A percentile compares a stretch with the other conserved stretches of the same genome.
Evolutionary conservation across 495 filamentous ascomycete species (phyloP).

Genomic region (Neurospora tetrasperma): DNA sequence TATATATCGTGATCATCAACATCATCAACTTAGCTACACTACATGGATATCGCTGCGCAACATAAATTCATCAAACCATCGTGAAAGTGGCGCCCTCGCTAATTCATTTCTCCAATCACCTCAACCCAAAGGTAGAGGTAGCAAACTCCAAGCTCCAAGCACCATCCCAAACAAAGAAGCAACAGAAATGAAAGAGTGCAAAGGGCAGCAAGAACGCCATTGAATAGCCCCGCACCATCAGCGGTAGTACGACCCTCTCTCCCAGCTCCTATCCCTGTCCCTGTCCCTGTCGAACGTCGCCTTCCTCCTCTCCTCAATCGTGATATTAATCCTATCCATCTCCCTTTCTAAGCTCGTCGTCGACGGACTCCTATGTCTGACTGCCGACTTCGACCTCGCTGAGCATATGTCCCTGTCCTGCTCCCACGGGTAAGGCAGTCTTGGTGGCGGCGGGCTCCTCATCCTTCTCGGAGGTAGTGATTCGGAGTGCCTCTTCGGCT

Average conservation of each 20-base stretch:
- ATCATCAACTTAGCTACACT: not conserved
- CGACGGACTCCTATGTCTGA: not conserved
- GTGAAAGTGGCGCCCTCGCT: not conserved
- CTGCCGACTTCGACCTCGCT: not conserved
- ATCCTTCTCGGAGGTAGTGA: not conserved
- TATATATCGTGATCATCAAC: not conserved
- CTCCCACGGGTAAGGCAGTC: not conserved
- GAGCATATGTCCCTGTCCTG: not conserved
- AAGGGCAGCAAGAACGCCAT: too few relatives aligned
- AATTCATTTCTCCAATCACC: not conserved
- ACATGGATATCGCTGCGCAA: not conserved
- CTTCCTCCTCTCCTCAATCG: constrained; percentile 1
- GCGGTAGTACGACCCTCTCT: not conserved
- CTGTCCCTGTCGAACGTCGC: not conserved
- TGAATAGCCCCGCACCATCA: not conserved
- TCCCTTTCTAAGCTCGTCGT: constrained; percentile 3
- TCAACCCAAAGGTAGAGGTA: not conserved
- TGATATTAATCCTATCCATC: constrained; percentile 5
- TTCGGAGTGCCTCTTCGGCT: not conserved
- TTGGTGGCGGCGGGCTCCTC: constrained; percentile 1
- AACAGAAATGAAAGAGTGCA: not conserved
- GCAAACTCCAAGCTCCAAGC: not conserved
- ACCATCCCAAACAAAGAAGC: not conserved
- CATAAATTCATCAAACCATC: not conserved
- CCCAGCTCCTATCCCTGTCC: not conserved